phyloP scores from a whole-genome alignment of 306 rosid species.

The Inga laurina region DNA sequence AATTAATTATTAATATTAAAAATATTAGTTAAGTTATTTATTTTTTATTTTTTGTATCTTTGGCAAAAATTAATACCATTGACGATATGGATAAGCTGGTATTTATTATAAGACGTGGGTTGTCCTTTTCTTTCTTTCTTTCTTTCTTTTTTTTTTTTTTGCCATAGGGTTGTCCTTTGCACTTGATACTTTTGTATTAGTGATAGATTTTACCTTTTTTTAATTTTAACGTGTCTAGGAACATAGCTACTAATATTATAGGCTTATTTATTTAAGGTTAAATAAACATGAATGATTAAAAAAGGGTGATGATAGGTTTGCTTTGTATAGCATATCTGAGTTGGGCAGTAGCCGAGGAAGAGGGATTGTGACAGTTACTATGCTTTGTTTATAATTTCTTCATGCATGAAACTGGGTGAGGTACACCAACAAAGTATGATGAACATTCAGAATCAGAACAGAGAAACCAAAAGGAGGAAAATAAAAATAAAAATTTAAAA shows the following conservation, averaged over 20 bases:
- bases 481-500: background rate
- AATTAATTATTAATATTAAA: too few relatives aligned
- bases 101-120: too few relatives aligned
- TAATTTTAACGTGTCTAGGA: background rate
- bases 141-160: too few relatives aligned
- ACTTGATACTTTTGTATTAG: background rate
- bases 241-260: background rate
- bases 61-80: too few relatives aligned
- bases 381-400: conserved; percentile 23
- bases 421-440: conserved; percentile 50
- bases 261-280: background rate
- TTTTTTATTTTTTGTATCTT: too few relatives aligned
- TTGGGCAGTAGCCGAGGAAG: background rate
- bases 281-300: background rate
- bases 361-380: background rate
- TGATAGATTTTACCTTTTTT: background rate
- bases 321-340: background rate
- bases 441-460: conserved; percentile 27
- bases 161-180: background rate
- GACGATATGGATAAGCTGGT: too few relatives aligned
- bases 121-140: background rate
- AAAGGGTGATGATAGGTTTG: background rate
- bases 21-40: too few relatives aligned
- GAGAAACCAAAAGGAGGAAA: background rate
- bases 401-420: conserved; percentile 23